Percentiles rank a stretch among this genome's conserved stretches.
These are phyloP conservation scores for Globisporangium echinulatum DNA, from an alignment of 352 stramenopile genomes.

Conservation along the genomic window DNA sequence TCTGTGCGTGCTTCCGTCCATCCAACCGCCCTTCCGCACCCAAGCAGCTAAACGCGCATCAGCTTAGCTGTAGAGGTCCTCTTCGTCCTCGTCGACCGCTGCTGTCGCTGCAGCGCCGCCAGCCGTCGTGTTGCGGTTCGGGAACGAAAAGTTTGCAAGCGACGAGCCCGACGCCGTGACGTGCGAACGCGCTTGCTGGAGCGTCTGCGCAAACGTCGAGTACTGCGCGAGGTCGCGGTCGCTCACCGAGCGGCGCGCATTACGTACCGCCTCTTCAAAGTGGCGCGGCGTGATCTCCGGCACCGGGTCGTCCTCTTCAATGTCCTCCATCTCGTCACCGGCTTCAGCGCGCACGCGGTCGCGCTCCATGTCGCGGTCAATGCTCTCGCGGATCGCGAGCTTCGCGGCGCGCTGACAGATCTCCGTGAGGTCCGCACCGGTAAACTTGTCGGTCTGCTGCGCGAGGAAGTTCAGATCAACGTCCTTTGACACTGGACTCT, in stretches of 20 bases:
- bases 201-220: constrained; percentile 83
- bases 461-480: constrained; percentile 97
- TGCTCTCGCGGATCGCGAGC: constrained; percentile 98
- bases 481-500: constrained; percentile 97
- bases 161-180: constrained; percentile 90
- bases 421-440: constrained; percentile 98
- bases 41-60: too few relatives aligned
- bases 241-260: constrained; percentile 95
- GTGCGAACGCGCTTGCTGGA: constrained; percentile 95
- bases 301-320: constrained; percentile 96
- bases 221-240: constrained; percentile 96
- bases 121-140: constrained; percentile 46
- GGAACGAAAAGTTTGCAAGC: constrained; percentile 97
- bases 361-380: constrained; percentile 97
- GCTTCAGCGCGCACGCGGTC: constrained; percentile 92
- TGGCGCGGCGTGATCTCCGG: constrained; percentile 92
- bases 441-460: constrained; percentile 97
- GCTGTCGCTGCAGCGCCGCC: constrained; percentile 32
- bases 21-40: too few relatives aligned
- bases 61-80: constrained; percentile 97
- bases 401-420: constrained; percentile 99
- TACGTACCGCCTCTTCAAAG: constrained; percentile 97
- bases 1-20: too few relatives aligned
- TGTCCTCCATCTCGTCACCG: constrained; percentile 81
- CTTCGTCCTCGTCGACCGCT: constrained; percentile 90